Conservation (phyloP, 768 basidiomycete species). For the Amylocystis lapponica region DNA sequence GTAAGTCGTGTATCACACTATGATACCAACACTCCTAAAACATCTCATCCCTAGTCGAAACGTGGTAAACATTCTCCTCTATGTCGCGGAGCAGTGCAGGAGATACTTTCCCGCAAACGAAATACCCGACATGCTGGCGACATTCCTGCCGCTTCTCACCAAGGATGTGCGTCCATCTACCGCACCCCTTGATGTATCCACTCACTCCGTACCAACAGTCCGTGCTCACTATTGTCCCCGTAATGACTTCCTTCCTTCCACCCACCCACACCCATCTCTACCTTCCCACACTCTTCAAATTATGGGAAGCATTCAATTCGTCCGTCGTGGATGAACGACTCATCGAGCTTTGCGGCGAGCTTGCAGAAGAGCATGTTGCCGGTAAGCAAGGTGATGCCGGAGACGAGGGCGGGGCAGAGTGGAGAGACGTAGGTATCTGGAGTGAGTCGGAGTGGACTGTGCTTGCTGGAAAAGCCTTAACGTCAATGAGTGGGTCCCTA, state of each 20-base stretch:
- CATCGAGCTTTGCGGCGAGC: constrained; percentile 60
- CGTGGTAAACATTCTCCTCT: constrained; percentile 65
- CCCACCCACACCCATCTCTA: constrained; percentile 60
- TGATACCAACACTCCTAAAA: background rate
- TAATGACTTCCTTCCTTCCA: constrained; percentile 74
- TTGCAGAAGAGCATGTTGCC: constrained; percentile 67
- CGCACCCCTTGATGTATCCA: background rate
- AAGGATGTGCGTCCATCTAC: constrained; percentile 52
- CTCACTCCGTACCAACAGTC: constrained; percentile 53
- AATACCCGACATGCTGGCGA: constrained; percentile 64
- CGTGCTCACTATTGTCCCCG: constrained; percentile 64
- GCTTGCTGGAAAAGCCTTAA: constrained; percentile 76
- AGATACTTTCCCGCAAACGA: constrained; percentile 63
- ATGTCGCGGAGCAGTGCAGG: constrained; percentile 66
- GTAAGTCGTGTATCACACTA: constrained; percentile 31
- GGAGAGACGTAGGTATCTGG: constrained; percentile 90
- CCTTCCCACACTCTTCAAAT: constrained; percentile 62
- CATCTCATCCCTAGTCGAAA: constrained; percentile 40
- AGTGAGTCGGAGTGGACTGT: constrained; percentile 77
- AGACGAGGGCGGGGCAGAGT: constrained; percentile 48
- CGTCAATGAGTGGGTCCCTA: constrained; percentile 55
- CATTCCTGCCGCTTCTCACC: constrained; percentile 66
- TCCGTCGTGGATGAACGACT: constrained; percentile 68
- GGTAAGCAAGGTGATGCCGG: constrained; percentile 51
- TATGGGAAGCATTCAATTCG: constrained; percentile 80